Percentiles rank a stretch among this genome's conserved stretches.
These are phyloP conservation scores for Tilletiaria anomala DNA, from an alignment of 1,284 basidiomycete genomes.

Conservation along the genomic window DNA sequence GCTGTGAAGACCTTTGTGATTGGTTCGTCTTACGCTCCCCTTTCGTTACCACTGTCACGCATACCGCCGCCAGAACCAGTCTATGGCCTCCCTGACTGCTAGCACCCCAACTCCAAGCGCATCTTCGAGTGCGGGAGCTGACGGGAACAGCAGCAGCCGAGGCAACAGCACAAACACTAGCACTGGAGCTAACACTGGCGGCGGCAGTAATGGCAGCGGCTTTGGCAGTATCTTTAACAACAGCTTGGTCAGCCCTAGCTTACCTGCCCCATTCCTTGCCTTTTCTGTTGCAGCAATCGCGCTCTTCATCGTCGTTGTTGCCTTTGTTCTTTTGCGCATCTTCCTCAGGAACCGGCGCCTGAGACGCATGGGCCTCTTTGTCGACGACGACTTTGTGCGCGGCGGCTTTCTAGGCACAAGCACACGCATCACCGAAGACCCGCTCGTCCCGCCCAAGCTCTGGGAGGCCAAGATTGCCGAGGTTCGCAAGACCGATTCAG, in stretches of 20 bases:
- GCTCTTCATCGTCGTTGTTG: constrained; percentile 30
- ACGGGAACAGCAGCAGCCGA: too few species aligned
- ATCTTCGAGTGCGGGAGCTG: too few species aligned
- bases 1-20: too few species aligned
- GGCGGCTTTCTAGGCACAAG: constrained; percentile 13
- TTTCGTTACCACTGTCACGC: too few species aligned
- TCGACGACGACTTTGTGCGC: constrained; percentile 14
- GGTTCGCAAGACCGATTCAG: background rate
- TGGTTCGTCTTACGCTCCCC: too few species aligned
- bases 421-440: constrained; percentile 22
- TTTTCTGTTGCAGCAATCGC: constrained; percentile 28
- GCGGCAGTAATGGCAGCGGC: too few species aligned
- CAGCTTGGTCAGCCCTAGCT: background rate
- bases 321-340: constrained; percentile 29
- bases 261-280: constrained; percentile 17
- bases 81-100: too few species aligned
- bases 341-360: constrained; percentile 28
- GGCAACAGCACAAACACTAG: too few species aligned
- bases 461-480: constrained; percentile 27
- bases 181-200: too few species aligned
- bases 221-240: too few species aligned
- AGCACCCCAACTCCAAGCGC: too few species aligned
- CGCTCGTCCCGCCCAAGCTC: constrained; percentile 20
- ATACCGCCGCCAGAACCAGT: too few species aligned
- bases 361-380: constrained; percentile 20